These are phyloP conservation scores for Clonostachys chloroleuca DNA, from an alignment of 2,329 filamentous ascomycete genomes.

Conservation along the genomic window DNA sequence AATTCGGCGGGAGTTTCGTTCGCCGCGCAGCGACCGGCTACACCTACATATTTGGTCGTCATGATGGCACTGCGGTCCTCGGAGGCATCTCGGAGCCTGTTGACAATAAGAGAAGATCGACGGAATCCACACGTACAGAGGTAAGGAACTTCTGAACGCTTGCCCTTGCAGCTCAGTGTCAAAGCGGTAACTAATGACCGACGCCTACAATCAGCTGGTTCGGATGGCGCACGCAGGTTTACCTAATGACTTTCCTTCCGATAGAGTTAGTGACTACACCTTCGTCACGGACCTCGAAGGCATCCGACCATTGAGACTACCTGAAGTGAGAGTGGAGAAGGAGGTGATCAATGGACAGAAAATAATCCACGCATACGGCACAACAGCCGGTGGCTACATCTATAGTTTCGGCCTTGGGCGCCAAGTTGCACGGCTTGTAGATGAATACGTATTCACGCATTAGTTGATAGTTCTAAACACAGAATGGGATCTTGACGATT, in stretches of 20 bases:
- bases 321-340: neutral
- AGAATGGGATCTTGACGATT: no score
- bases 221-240: neutral
- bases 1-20: constrained; percentile 4
- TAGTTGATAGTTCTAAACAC: no score
- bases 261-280: neutral
- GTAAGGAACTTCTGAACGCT: neutral
- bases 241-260: constrained; percentile 1
- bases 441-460: neutral
- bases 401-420: neutral
- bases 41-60: constrained; percentile 8
- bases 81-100: constrained; percentile 8
- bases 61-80: constrained; percentile 9
- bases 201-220: neutral
- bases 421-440: neutral
- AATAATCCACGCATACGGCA: neutral
- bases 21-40: constrained; percentile 4
- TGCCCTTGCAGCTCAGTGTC: no score
- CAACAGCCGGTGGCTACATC: neutral
- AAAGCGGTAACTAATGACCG: no score
- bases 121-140: neutral
- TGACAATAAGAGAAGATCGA: neutral
- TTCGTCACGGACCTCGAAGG: neutral
- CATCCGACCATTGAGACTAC: neutral
- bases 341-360: neutral